Conservation (phyloP, 1,284 basidiomycete genomes). For the Meripilus lineatus region DNA sequence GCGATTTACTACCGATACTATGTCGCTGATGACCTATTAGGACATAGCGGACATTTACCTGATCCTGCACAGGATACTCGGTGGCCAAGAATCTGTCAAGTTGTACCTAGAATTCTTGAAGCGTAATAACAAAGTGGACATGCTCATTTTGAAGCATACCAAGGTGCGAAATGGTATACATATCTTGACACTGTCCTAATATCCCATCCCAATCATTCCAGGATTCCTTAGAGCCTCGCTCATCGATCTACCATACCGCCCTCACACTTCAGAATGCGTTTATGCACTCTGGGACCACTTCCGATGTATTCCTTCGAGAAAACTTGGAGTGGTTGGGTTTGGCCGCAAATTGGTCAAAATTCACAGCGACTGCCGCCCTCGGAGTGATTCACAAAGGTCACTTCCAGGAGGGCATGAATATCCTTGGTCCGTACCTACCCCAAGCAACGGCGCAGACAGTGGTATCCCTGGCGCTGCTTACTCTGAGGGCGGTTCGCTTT, state of each 20-base stretch:
- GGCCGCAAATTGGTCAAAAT: constrained; percentile 97
- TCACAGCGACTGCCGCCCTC: constrained; percentile 90
- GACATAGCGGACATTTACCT: constrained; percentile 59
- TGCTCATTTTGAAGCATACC: constrained; percentile 86
- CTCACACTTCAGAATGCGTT: constrained; percentile 95
- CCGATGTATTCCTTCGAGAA: constrained; percentile 87
- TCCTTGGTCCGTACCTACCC: constrained; percentile 93
- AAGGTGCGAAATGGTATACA: constrained; percentile 48
- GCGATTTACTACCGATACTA: constrained; percentile 10
- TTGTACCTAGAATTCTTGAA: constrained; percentile 92
- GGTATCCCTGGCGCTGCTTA: constrained; percentile 74
- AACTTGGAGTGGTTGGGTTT: constrained; percentile 94
- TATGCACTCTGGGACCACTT: constrained; percentile 93
- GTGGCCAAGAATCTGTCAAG: constrained; percentile 86
- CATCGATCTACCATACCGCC: constrained; percentile 94
- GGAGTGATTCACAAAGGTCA: constrained; percentile 97
- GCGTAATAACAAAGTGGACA: constrained; percentile 89
- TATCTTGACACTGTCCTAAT: constrained; percentile 7
- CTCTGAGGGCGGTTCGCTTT: constrained; percentile 91
- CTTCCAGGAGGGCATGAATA: constrained; percentile 86
- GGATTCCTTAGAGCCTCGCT: constrained; percentile 90
- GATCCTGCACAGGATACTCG: constrained; percentile 76
- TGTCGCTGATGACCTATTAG: constrained; percentile 31
- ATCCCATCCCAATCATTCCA: constrained; percentile 24
- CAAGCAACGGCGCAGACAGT: constrained; percentile 62